Evolutionary conservation across 176 grass and related monocot genomes (phyloP).

Genomic region (Carex myosuroides): DNA sequence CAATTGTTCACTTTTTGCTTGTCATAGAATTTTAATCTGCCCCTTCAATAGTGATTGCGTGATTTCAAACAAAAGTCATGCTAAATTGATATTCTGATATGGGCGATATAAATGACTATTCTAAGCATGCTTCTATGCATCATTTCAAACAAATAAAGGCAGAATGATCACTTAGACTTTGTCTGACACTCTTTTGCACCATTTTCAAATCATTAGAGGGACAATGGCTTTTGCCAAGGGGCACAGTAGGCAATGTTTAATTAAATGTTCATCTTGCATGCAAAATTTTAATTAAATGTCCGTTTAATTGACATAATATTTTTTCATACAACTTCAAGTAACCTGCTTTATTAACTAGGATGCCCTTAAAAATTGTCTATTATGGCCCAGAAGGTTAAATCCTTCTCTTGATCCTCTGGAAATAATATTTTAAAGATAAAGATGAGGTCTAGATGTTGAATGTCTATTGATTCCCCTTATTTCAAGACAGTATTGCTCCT

Average conservation of each 20-base stretch:
- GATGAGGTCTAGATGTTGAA: background rate
- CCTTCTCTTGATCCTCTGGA: background rate
- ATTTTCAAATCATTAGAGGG: background rate
- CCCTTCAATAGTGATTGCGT: background rate
- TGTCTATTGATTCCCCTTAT: background rate
- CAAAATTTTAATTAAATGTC: background rate
- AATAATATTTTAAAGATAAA: background rate
- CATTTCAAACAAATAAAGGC: background rate
- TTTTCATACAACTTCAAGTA: background rate
- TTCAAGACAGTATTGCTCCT: background rate
- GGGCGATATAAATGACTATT: background rate
- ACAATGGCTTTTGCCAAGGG: background rate
- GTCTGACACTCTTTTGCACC: background rate
- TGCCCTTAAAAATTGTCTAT: background rate
- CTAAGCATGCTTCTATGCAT: background rate
- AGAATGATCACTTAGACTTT: background rate
- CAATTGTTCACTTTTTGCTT: background rate
- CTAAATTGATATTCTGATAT: background rate
- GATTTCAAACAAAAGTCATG: background rate
- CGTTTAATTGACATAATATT: background rate
- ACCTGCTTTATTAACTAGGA: background rate
- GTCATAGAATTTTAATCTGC: background rate
- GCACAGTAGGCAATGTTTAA: background rate
- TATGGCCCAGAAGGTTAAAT: background rate
- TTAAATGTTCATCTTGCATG: background rate